These are phyloP conservation scores for Thalassiosira mediterranea DNA, from an alignment of 352 stramenopile genomes.

Conservation along the genomic window DNA sequence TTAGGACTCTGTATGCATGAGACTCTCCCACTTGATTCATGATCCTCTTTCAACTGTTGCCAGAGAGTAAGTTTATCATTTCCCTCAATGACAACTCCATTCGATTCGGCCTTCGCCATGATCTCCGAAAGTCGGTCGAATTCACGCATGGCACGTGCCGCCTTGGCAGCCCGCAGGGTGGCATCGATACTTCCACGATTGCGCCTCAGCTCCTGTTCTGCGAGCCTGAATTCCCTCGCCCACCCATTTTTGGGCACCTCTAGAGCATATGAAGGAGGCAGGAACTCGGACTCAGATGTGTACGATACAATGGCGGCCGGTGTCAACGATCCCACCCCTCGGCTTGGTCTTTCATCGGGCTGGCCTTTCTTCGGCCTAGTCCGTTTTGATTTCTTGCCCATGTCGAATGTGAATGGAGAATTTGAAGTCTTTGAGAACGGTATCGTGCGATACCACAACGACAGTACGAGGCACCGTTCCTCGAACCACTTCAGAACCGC, in stretches of 20 bases:
- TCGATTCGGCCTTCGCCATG: background rate
- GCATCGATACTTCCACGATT: background rate
- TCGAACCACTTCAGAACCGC: too few species aligned
- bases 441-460: too few species aligned
- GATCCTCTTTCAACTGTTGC: constrained; percentile 3
- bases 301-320: too few species aligned
- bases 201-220: background rate
- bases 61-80: background rate
- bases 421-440: too few species aligned
- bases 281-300: too few species aligned
- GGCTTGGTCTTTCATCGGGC: too few species aligned
- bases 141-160: background rate
- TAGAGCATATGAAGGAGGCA: background rate
- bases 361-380: too few species aligned
- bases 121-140: background rate
- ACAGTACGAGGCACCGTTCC: too few species aligned
- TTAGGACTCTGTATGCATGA: background rate
- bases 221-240: background rate
- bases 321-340: too few species aligned
- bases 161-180: background rate
- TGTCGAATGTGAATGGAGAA: too few species aligned
- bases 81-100: constrained; percentile 1
- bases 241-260: background rate
- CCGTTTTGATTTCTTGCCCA: too few species aligned
- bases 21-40: background rate